Base-by-base conservation (phyloP, 2,329 filamentous ascomycete species). In the Cytospora schulzeri region DNA sequence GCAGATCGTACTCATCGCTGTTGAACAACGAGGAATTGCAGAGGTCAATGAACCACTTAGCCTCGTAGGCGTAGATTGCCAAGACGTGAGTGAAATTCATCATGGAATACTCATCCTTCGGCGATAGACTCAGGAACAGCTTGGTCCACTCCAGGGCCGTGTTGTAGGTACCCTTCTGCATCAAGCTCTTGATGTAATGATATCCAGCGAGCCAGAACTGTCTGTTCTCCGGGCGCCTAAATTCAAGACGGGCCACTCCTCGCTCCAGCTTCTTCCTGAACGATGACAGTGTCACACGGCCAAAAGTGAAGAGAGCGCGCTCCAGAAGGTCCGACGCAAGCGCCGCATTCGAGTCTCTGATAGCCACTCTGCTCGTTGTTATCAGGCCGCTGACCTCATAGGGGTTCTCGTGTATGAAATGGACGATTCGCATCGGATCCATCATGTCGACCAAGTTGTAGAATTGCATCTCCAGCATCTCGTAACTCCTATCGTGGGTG, bases 61-160 rank as follows among this genome's bases (percentile, higher is more conserved):
- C 86, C 71, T 96, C 89, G 67, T 89, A 84, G 4, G 92, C 90
- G 62, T 92, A 87, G n/a, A 98, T 81, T 2, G 93, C 92, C 60
- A 97, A 83, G 68, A 92, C 87, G 73, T 97, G 94, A 57, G 97
- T 86, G 68, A 92, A 84, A 62, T 97, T 85, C 66, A 88, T 84
- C 72, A 97, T 86, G 55, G 87, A 91, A 71, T 97, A 97, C 0
- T 93, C 93, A 73, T 99, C 95, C 4, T 82, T 79, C 56, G 88
- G 87, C 69, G 93, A 87, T 65, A 98, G 77, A 64, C 88, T 86
- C 33, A 96, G 82, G 12, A 97, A 80, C 7, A 98, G 78, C 77
- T 95, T 97, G 8, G 91, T 86, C 93, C 95, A 99, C 76, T 98
- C 95, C 56, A 96, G 87, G 0, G 93, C 92, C 0, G 95, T 98